Evolutionary conservation across 2,329 filamentous ascomycete species (phyloP).

Genomic region (Geosmithia putterillii): DNA sequence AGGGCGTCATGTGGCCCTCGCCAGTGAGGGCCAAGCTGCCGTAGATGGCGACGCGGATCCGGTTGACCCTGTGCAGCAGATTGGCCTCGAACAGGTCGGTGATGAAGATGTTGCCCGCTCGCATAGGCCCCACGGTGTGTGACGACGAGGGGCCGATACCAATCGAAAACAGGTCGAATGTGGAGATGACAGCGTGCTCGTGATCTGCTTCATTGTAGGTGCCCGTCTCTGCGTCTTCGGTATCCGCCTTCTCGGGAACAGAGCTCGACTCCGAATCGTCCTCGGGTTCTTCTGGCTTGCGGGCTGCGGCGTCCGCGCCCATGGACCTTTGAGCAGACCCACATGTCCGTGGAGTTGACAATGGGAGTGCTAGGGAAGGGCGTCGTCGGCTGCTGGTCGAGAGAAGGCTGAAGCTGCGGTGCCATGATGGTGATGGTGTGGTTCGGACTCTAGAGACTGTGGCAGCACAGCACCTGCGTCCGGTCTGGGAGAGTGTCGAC

Average conservation of each 20-base stretch:
- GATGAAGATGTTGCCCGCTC: conserved; percentile 38
- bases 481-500: neutral
- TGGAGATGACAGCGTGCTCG: conserved; percentile 38
- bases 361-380: neutral
- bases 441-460: neutral
- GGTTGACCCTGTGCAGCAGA: conserved; percentile 29
- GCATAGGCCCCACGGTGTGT: conserved; percentile 39
- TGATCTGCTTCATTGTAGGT: conserved; percentile 35
- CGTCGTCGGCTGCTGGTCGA: neutral
- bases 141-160: conserved; percentile 39
- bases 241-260: neutral
- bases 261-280: too few relatives aligned
- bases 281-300: neutral
- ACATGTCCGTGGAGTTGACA: neutral
- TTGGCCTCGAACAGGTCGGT: conserved; percentile 31
- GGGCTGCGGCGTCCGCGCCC: neutral
- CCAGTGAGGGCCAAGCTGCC: conserved; percentile 37
- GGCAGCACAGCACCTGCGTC: neutral
- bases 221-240: conserved; percentile 16
- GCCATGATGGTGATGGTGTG: neutral
- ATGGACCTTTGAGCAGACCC: neutral
- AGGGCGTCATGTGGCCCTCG: conserved; percentile 39
- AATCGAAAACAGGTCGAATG: conserved; percentile 38
- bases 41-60: conserved; percentile 34
- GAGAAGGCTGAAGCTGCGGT: neutral